Percentiles rank a stretch among this genome's conserved stretches.
Evolutionary conservation across 179 eudicot genomes (phyloP).

Genomic region (Vitellaria paradoxa): DNA sequence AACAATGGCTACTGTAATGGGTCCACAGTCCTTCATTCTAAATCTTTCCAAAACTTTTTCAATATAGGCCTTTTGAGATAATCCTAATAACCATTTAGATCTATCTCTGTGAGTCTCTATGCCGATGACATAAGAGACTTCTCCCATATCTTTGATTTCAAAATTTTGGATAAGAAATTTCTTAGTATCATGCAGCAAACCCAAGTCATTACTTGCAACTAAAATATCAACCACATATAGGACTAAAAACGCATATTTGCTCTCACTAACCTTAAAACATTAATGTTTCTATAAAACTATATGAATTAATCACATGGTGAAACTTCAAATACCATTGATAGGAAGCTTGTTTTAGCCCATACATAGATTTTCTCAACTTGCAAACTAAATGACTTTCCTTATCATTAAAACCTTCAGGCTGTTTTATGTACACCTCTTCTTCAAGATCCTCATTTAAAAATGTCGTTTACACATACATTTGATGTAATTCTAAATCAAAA

Average conservation of each 20-base stretch:
- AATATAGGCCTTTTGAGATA: no score
- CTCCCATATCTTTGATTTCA: no score
- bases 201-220: background rate
- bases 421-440: background rate
- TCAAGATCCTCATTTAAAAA: background rate
- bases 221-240: background rate
- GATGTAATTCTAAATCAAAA: background rate
- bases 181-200: background rate
- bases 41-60: no score
- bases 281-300: background rate
- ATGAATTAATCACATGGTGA: background rate
- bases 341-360: background rate
- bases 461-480: background rate
- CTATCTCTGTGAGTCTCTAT: background rate
- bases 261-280: background rate
- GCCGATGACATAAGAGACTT: background rate
- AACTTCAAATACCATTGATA: background rate
- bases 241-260: background rate
- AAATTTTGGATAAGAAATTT: background rate
- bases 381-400: background rate
- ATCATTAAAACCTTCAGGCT: background rate
- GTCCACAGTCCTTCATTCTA: no score
- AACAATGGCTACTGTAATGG: background rate
- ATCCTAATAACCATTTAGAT: background rate
- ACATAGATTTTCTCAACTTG: background rate